Evolutionary conservation across 768 basidiomycete species (phyloP), one percentile per base, ranked within the genome.

Genomic region (Boletellus sp.): DNA sequence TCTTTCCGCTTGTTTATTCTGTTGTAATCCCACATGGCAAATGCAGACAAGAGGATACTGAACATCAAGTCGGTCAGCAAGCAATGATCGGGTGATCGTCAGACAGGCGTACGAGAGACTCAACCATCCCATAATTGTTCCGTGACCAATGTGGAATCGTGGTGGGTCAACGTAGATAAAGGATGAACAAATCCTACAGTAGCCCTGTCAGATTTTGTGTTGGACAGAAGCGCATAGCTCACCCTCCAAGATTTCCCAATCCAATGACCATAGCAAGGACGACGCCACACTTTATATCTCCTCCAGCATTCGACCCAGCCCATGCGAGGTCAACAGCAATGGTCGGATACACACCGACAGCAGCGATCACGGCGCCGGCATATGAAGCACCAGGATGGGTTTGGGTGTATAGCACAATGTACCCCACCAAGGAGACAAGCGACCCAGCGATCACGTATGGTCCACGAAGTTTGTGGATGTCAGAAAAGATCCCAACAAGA

Each of bases 181-280:
- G 11, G 74, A 76, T 4, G 74, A 70, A 48, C 70, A 72, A 32
- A 74, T 67, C 32, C 73, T 75, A 37, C 31, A 3, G 2, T 19
- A 31, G 6, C 19, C 24, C 16, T 3, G 23, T 65, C 7, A 62
- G 51, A 31, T 17, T 13, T 2, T n/a, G 33, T 32, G 24, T 16
- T n/a, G 19, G 26, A 44, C 19, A 5, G 11, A 28, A 69, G 70
- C 19, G 65, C 19, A n/a, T 24, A 2, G 40, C 66, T 49, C 45
- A 74, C 57, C 79, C 80, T 52, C 80, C 80, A 10, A 83, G 64
- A 51, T 83, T 84, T 19, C 78, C 80, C 10, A 78, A 34, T 23
- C 78, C 78, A 45, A 78, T 74, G 16, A 82, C 73, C 69, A 79
- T 72, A 5, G 77, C 83, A 32, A 82, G 52, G 12, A 72, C 71